phyloP scores from a whole-genome alignment of 1,139 yeast species.

The Candida frijolesensis region DNA sequence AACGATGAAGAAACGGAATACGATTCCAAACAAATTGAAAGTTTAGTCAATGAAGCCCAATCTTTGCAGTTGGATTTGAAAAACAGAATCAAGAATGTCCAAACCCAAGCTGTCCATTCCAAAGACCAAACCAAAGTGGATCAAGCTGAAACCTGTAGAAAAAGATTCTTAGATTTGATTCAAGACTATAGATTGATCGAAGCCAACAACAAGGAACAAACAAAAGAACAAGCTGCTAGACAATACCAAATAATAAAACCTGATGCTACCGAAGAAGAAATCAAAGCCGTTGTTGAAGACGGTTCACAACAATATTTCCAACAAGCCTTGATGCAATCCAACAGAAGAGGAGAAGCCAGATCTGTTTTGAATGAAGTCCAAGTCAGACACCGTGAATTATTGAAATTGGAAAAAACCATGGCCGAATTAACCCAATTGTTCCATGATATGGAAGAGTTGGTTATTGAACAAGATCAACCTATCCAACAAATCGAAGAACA shows the following conservation, averaged over 20 bases:
- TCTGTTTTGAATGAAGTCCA: conserved; percentile 95
- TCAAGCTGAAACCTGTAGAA: conserved; percentile 89
- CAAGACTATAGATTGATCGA: conserved; percentile 87
- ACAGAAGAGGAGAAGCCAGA: conserved; percentile 96
- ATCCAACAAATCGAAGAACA: conserved; percentile 83
- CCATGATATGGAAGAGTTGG: conserved; percentile 95
- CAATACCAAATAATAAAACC: conserved; percentile 94
- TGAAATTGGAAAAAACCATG: conserved; percentile 93
- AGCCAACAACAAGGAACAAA: conserved; percentile 81
- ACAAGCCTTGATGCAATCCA: conserved; percentile 88
- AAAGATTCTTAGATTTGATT: conserved; percentile 80
- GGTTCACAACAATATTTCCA: conserved; percentile 90
- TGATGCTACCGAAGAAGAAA: conserved; percentile 85
- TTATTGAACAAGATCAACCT: conserved; percentile 91
- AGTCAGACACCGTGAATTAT: conserved; percentile 92
- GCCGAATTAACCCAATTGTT: conserved; percentile 93
- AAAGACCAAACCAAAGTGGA: conserved; percentile 79
- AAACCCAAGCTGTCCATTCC: conserved; percentile 57
- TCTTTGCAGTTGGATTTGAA: conserved; percentile 77
- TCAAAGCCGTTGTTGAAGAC: conserved; percentile 81
- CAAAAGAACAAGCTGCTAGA: conserved; percentile 86
- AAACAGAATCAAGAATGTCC: conserved; percentile 73
- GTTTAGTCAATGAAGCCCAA: conserved; percentile 75
- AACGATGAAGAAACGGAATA: conserved; percentile 77
- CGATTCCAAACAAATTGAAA: conserved; percentile 75